Evolutionary conservation across 495 filamentous ascomycete genomes (phyloP).

Genomic region (Lichina pygmaea): DNA sequence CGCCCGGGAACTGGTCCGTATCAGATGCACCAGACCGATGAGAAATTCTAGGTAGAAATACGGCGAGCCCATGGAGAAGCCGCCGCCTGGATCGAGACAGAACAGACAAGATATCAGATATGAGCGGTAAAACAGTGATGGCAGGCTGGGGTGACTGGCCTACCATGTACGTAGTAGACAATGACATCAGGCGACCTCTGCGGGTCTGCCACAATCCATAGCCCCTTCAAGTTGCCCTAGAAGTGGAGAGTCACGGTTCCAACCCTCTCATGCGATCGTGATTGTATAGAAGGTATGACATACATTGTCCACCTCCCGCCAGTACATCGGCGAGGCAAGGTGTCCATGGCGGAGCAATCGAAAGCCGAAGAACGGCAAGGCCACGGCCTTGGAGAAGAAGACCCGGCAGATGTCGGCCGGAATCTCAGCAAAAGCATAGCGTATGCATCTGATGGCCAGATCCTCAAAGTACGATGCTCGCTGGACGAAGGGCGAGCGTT

Average conservation of each 20-base stretch:
- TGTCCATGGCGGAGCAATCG: conserved; percentile 46
- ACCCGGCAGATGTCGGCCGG: conserved; percentile 36
- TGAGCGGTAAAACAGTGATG: background rate
- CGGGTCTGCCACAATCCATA: conserved; percentile 31
- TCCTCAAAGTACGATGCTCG: conserved; percentile 44
- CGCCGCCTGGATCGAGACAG: conserved; percentile 22
- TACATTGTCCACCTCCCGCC: conserved; percentile 29
- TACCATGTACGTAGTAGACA: conserved; percentile 49
- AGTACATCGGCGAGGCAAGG: conserved; percentile 26
- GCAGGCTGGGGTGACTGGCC: background rate
- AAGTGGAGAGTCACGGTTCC: background rate
- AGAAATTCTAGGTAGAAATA: conserved; percentile 70
- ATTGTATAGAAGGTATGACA: conserved; percentile 2
- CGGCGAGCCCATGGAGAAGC: conserved; percentile 48
- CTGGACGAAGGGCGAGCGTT: conserved; percentile 32
- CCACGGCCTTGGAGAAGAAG: conserved; percentile 47
- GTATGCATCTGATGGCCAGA: conserved; percentile 41
- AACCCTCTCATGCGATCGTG: background rate
- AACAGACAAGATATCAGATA: background rate
- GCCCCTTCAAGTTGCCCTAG: conserved; percentile 20
- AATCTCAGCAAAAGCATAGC: conserved; percentile 47
- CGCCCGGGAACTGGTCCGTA: conserved; percentile 13
- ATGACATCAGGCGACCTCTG: conserved; percentile 32
- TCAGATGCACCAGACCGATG: conserved; percentile 29
- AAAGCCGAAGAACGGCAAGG: conserved; percentile 44